phyloP scores from a whole-genome alignment of 169 alveolate genomes.

The Ichthyophthirius multifiliis region DNA sequence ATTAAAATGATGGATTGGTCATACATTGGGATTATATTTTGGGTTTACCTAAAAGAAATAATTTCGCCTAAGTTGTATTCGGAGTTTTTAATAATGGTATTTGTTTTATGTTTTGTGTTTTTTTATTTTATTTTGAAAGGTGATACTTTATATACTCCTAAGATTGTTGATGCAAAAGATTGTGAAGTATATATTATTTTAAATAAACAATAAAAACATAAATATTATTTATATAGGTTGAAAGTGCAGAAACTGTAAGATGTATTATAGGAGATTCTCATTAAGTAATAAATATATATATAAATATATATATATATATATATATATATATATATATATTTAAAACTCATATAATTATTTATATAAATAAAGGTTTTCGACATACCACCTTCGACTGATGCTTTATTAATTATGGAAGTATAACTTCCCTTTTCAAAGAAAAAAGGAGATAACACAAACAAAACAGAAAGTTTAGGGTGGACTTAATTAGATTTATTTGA shows the following conservation, averaged over 20 bases:
- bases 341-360: background rate
- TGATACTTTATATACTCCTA: slow-evolving; percentile 38
- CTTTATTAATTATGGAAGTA: slow-evolving; percentile 54
- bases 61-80: slow-evolving; percentile 44
- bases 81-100: slow-evolving; percentile 44
- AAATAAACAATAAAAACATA: background rate
- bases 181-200: slow-evolving; percentile 24
- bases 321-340: background rate
- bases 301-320: too few species aligned
- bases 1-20: slow-evolving; percentile 50
- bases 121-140: background rate
- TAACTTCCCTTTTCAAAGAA: slow-evolving; percentile 50
- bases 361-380: slow-evolving; percentile 5
- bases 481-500: slow-evolving; percentile 62
- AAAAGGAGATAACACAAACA: slow-evolving; percentile 26
- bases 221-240: background rate
- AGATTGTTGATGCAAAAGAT: slow-evolving; percentile 48
- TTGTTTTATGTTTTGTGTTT: too few species aligned
- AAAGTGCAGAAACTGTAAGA: slow-evolving; percentile 45
- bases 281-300: slow-evolving; percentile 4
- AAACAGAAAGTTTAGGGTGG: slow-evolving; percentile 56
- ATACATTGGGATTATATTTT: slow-evolving; percentile 50
- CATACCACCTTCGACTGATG: slow-evolving; percentile 49
- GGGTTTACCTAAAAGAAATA: slow-evolving; percentile 52
- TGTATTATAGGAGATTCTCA: slow-evolving; percentile 47